Percentiles rank a stretch among this genome's conserved stretches.
These are phyloP conservation scores for Penicillium sclerotigenum DNA, from an alignment of 2,329 filamentous ascomycete genomes.

Conservation along the genomic window DNA sequence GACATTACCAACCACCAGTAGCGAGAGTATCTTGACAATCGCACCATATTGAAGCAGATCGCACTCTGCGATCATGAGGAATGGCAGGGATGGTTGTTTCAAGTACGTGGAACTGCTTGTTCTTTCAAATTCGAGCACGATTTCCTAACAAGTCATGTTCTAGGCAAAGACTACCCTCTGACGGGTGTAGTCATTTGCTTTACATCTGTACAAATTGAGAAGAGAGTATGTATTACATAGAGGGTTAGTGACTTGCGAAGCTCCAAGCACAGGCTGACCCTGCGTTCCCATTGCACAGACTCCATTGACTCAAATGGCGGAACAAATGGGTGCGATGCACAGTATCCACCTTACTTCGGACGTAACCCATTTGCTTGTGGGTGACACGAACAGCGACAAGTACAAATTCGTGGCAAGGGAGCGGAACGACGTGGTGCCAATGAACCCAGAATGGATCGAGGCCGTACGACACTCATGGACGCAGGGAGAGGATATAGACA, in stretches of 20 bases:
- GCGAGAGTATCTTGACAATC: background rate
- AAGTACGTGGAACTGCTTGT: constrained; percentile 27
- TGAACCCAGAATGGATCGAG: constrained; percentile 80
- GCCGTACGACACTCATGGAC: constrained; percentile 79
- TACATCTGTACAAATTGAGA: constrained; percentile 76
- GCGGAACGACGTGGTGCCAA: constrained; percentile 77
- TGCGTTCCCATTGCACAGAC: constrained; percentile 28
- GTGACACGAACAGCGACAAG: constrained; percentile 83
- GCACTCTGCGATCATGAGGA: constrained; percentile 34
- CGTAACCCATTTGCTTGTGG: constrained; percentile 90
- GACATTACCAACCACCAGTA: background rate
- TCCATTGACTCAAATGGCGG: constrained; percentile 49
- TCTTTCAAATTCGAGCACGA: background rate
- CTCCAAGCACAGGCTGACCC: constrained; percentile 8
- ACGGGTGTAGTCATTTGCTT: constrained; percentile 77
- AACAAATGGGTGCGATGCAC: constrained; percentile 81
- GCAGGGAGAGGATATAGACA: constrained; percentile 70
- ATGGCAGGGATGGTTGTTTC: constrained; percentile 38
- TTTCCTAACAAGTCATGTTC: constrained; percentile 17
- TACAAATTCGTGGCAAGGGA: constrained; percentile 93
- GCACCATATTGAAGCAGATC: background rate
- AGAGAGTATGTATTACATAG: constrained; percentile 58
- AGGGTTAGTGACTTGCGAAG: background rate
- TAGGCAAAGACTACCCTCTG: constrained; percentile 62
- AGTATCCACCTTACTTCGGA: constrained; percentile 92